Evolutionary conservation across 2,329 filamentous ascomycete genomes (phyloP), one percentile per base, ranked within the genome.

Genomic region (Alternaria triticimaculans): DNA sequence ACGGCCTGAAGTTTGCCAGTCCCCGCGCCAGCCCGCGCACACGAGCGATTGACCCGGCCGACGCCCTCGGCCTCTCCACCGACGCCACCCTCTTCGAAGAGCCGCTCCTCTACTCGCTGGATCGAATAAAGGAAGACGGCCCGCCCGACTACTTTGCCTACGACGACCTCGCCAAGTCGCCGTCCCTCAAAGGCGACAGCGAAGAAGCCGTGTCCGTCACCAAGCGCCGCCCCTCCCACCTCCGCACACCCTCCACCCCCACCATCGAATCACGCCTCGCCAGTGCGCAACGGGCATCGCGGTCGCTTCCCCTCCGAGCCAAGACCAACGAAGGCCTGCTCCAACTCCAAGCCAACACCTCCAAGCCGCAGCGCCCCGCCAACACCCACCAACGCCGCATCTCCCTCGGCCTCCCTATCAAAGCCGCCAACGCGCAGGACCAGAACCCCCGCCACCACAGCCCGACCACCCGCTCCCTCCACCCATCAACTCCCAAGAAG

Each of bases 281-380:
- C 44, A 65, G 57, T 33, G 58, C 64, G 4, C 63, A 66, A 15
- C 54, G 59, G 25, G 58, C 59, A 9, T 68, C 69, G 3, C 55
- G 62, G 15, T 53, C 62, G n/a, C 58, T 69, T 3, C 63, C 61
- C n/a, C 60, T 63, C 12, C 59, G 69, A n/a, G 60, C 65, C 23
- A 71, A 68, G 55, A 71, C 66, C 18, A 71, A 70, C 20, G 68
- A 71, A 50, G 72, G 72, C 3, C 62, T 74, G 11, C 55, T 73
- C 12, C 65, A 73, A 28, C 55, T 74, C 23, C 70, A 66, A 20
- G 65, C 70, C 53, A 70, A 68, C 10, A 48, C 64, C 0, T 54
- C 65, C 21, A 72, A 67, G 63, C 53, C 44, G 18, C 55, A 65
- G 41, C 62, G 37, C 59, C 60, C 51, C 30, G 51, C 59, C 37